Evolutionary conservation across 306 rosid species (phyloP), one percentile per base, ranked within the genome.

Genomic region (Dalbergia cochinchinensis): DNA sequence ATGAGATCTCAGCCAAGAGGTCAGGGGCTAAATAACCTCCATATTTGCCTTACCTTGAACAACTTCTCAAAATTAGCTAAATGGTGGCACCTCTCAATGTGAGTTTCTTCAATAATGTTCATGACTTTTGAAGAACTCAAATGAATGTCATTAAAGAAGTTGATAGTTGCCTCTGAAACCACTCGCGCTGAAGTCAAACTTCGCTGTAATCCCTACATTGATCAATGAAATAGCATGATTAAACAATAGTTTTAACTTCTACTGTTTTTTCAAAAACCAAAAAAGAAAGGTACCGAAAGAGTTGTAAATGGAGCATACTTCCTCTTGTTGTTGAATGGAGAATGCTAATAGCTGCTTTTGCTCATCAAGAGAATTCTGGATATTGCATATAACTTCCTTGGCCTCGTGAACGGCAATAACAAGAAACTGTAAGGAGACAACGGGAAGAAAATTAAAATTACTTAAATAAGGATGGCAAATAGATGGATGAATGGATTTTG

Each of bases 351-450:
- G 26, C 64, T 92, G 90, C 41, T 90, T 91, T 84, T 94, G 94
- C 80, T 88, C 97, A 81, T 84, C 85, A 78, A 94, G 88, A 83
- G 92, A 88, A 79, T 77, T 79, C 68, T 87, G 93, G 59, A 92
- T 88, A 81, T 84, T 74, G 76, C 84, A 73, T 34, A 91, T 72
- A 78, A 90, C 97, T 71, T 86, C 92, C 16, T 84, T 85, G 70
- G 91, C 97, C 78, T 94, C 97, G 59, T 19, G 84, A 82, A 86
- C 91, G 16, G 86, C 92, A 81, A 88, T 80, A 67, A 70, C 87
- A 61, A 94, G 89, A 83, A 92, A 90, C 98, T 94, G 82, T 11
- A 85, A 75, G 75, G 76, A 55, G 51, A 67, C 65, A 84, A 10
- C 12, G 22, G 60, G 26, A n/a, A 15, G n/a, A n/a, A 51, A 51